Conservation (phyloP, 2,329 filamentous ascomycete genomes). For the Aureobasidium sp. region DNA sequence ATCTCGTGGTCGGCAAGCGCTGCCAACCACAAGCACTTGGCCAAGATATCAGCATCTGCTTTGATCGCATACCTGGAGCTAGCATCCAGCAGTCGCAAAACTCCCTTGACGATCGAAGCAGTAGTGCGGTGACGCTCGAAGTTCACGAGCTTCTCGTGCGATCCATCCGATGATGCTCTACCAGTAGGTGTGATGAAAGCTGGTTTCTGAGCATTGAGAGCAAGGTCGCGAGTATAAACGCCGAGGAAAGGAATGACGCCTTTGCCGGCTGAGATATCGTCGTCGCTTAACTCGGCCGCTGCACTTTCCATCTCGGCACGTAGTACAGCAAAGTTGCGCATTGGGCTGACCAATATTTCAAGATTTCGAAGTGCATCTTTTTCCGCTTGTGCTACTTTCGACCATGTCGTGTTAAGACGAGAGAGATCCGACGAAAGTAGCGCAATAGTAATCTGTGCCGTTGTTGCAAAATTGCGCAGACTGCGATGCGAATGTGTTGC, state of each 20-base stretch:
- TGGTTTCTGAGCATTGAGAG: conserved; percentile 74
- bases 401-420: conserved; percentile 64
- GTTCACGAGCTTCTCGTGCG: conserved; percentile 61
- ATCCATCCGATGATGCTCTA: conserved; percentile 38
- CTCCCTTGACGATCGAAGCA: conserved; percentile 70
- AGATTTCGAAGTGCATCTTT: conserved; percentile 60
- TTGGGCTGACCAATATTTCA: conserved; percentile 66
- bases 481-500: conserved; percentile 62
- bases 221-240: conserved; percentile 72
- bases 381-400: conserved; percentile 59
- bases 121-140: conserved; percentile 75
- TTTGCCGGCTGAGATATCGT: conserved; percentile 38
- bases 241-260: conserved; percentile 81
- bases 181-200: conserved; percentile 51
- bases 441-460: conserved; percentile 73
- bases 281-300: conserved; percentile 1
- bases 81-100: conserved; percentile 70
- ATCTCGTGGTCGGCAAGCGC: conserved; percentile 72
- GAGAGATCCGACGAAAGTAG: conserved; percentile 64
- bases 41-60: conserved; percentile 68
- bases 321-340: conserved; percentile 69
- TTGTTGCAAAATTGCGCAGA: conserved; percentile 76
- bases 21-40: conserved; percentile 79
- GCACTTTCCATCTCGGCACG: conserved; percentile 71
- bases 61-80: conserved; percentile 68